These are phyloP conservation scores for Suillus americanus DNA, from an alignment of 768 basidiomycete species.

Conservation along the genomic window DNA sequence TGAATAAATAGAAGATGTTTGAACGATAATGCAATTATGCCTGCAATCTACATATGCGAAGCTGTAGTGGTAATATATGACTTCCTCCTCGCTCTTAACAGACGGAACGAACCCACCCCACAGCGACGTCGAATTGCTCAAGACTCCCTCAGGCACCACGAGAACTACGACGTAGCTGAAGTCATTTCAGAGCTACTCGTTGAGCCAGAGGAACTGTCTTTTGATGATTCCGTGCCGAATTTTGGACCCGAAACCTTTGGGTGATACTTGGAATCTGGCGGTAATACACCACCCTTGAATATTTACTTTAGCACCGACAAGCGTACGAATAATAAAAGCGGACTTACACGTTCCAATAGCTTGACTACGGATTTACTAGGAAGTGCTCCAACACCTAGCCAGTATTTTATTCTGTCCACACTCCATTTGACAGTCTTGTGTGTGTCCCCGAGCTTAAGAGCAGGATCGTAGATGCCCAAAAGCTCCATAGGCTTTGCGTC, in stretches of 20 bases:
- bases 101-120: constrained; percentile 7
- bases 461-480: constrained; percentile 83
- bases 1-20: constrained; percentile 9
- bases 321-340: neutral
- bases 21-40: constrained; percentile 2
- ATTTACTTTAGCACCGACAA: constrained; percentile 9
- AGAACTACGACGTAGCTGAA: constrained; percentile 12
- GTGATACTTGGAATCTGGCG: constrained; percentile 56
- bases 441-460: constrained; percentile 44
- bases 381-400: constrained; percentile 82
- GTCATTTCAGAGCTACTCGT: neutral
- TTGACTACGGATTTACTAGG: constrained; percentile 78
- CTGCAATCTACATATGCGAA: neutral
- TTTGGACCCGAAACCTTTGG: constrained; percentile 33
- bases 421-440: constrained; percentile 89
- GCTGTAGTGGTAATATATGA: neutral
- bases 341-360: constrained; percentile 70
- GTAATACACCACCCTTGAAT: constrained; percentile 59
- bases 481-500: constrained; percentile 87
- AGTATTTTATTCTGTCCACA: constrained; percentile 84
- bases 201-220: neutral
- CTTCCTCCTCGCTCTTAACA: neutral
- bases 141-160: neutral
- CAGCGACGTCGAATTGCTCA: constrained; percentile 1
- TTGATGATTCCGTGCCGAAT: neutral